These are phyloP conservation scores for Globisporangium iwayamae DNA, from an alignment of 352 stramenopile genomes.

Conservation along the genomic window DNA sequence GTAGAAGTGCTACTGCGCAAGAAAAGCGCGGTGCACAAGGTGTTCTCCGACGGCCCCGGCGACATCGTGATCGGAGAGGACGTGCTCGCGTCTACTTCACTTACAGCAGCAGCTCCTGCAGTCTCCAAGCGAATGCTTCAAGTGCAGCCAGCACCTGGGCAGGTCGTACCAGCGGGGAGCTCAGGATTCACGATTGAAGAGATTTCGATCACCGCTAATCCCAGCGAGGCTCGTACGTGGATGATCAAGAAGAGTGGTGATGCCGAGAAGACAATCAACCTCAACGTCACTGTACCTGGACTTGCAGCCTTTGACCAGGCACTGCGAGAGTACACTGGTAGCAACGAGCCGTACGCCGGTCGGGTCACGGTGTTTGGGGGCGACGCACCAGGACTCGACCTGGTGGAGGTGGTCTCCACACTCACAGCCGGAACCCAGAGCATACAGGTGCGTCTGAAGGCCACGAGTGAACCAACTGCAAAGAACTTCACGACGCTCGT, in stretches of 20 bases:
- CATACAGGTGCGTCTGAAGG: constrained; percentile 4
- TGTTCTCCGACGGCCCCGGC: constrained; percentile 3
- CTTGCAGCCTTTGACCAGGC: neutral
- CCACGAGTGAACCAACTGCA: neutral
- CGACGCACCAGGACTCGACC: neutral
- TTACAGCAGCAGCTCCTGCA: neutral
- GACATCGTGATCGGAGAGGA: constrained; percentile 3
- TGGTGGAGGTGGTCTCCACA: constrained; percentile 1
- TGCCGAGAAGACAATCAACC: neutral
- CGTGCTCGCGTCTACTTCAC: neutral
- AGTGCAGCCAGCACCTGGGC: neutral
- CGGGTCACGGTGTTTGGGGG: neutral
- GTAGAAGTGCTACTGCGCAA: neutral
- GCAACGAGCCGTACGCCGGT: neutral
- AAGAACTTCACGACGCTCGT: constrained; percentile 1
- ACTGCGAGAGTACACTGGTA: neutral
- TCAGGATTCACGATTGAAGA: constrained; percentile 3
- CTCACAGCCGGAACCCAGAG: neutral
- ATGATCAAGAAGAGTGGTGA: constrained; percentile 4
- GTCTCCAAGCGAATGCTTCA: neutral
- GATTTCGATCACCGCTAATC: neutral
- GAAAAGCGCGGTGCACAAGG: constrained; percentile 9
- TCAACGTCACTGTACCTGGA: neutral
- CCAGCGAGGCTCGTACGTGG: neutral
- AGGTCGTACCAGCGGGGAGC: neutral